Base-by-base conservation (phyloP, 140 eudicot genomes). In the Ambrosia hybrid region DNA sequence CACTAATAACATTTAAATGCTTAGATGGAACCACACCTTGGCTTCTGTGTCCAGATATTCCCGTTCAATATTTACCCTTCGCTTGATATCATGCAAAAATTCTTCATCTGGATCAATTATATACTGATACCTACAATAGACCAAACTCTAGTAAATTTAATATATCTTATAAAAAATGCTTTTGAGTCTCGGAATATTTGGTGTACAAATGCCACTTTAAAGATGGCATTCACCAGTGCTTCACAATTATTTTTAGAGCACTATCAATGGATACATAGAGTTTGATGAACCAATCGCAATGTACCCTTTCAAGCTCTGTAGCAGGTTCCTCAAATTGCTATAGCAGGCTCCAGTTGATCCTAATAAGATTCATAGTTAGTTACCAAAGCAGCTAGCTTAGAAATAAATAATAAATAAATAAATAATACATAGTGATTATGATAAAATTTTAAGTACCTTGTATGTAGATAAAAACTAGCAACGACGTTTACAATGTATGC, bases 271-370 rank as follows among this genome's bases (percentile, higher is more conserved):
- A 14, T 21, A 70, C 55, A 34, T 14, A 36, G 14, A 36, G 53
- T 1, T 16, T 12, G 26, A 61, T 65, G 37, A 51, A 66, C 34
- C 53, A 64, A 65, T 57, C 45, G 62, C 3, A 57, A 41, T 33
- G 2, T 80, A 90, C 96, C 87, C 77, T 39, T 84, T 74, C 73
- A 91, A 63, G 57, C 80, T 79, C 79, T 86, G 80, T 75, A 79
- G 81, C 56, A 80, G 77, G 41, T 84, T 75, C 77, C 69, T 67
- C 58, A 84, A 30, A 36, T 67, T 33, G 73, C 43, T 71, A 91
- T 74, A 11, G 81, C 76, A 51, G 85, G 79, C 43, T 62, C 87
- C 84, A 88, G 60, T 81, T 85, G 82, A 62, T 83, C 92, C 97
- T 91, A 65, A 55, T 38, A 74, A 65, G 52, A 64, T 64, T 64